These are phyloP conservation scores for Colletotrichum caudatum DNA, from an alignment of 2,329 filamentous ascomycete species.

Conservation along the genomic window DNA sequence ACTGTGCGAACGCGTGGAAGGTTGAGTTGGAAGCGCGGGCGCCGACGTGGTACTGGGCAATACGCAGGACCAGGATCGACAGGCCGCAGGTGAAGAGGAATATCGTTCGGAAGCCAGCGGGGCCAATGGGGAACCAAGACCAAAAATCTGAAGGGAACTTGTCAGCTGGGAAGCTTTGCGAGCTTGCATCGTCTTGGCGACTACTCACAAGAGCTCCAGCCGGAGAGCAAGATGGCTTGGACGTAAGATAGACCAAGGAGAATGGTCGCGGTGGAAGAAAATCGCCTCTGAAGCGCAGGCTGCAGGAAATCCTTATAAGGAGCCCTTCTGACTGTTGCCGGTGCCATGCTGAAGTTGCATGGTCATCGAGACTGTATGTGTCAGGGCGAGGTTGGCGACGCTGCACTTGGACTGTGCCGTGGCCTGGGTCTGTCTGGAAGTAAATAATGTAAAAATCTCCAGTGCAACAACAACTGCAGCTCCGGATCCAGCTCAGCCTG, in stretches of 20 bases:
- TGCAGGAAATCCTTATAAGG: slow-evolving; percentile 92
- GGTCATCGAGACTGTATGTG: slow-evolving; percentile 51
- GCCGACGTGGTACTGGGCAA: slow-evolving; percentile 84
- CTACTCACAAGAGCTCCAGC: slow-evolving; percentile 75
- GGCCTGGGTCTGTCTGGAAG: slow-evolving; percentile 44
- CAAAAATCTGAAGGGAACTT: slow-evolving; percentile 73
- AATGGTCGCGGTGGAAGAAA: slow-evolving; percentile 80
- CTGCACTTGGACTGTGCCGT: slow-evolving; percentile 38
- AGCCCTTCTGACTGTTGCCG: slow-evolving; percentile 65
- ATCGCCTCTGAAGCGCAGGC: slow-evolving; percentile 87
- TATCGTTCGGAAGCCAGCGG: slow-evolving; percentile 78
- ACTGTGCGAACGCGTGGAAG: slow-evolving; percentile 71
- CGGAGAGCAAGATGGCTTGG: slow-evolving; percentile 76
- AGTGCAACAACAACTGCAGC: slow-evolving; percentile 39
- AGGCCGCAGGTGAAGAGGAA: slow-evolving; percentile 83
- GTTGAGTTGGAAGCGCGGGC: slow-evolving; percentile 77
- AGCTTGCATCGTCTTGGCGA: slow-evolving; percentile 20
- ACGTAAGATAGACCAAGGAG: slow-evolving; percentile 79
- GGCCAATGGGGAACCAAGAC: slow-evolving; percentile 87
- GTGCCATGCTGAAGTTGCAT: slow-evolving; percentile 65
- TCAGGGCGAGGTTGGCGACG: slow-evolving; percentile 43
- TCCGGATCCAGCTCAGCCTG: slow-evolving; percentile 24
- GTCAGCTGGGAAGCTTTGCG: slow-evolving; percentile 28
- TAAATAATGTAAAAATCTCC: slow-evolving; percentile 43
- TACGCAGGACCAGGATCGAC: slow-evolving; percentile 84